Base-by-base conservation (phyloP, 345 rosid genomes). In the Limnanthes douglasii region DNA sequence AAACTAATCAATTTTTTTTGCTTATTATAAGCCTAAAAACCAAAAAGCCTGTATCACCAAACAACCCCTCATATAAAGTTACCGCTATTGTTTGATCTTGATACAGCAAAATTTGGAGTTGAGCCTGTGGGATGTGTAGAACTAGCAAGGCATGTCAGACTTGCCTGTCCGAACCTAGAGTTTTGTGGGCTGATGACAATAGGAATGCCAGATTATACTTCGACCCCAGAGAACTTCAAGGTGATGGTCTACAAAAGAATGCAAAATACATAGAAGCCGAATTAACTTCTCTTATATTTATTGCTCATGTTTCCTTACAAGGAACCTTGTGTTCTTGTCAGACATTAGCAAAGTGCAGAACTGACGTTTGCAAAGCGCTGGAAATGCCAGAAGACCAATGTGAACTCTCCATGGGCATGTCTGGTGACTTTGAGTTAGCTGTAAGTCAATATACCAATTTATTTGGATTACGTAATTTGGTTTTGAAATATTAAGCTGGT, bases 371-470 rank as follows among this genome's bases (percentile, higher is more conserved):
- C 64, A 56, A 66, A 60, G 82, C 59, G 18, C 86, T 90, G 35
- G 81, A 57, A 36, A 65, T 90, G 29, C 70, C 72, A 6, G 96
- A 77, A 63, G 85, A 80, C 31, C 82, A 84, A 43, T 90, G 94
- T 44, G 92, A 80, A 31, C 75, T 90, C 39, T 90, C 98, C 5
- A 90, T 90, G 96, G 98, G 98, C 40, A 90, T 90, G 98, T 90
- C 94, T 0, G 52, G 69, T 43, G 96, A 90, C 64, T 90, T 90
- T 37, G 96, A 90, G 52, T 78, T 41, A 53, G 98, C 98, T 1
- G 98, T 90, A 70, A 73, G 95, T 39, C 29, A 29, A 40, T 40
- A 17, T 22, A 5, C 12, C 31, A 16, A 16, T 11, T 10, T 14
- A 29, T 21, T n/a, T 33, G 13, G 10, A 3, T 28, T 0, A 18